A percentile compares a stretch with the other conserved stretches of the same genome.
Evolutionary conservation across 352 stramenopile genomes (phyloP).

Genomic region (Aphanomyces euteiches): DNA sequence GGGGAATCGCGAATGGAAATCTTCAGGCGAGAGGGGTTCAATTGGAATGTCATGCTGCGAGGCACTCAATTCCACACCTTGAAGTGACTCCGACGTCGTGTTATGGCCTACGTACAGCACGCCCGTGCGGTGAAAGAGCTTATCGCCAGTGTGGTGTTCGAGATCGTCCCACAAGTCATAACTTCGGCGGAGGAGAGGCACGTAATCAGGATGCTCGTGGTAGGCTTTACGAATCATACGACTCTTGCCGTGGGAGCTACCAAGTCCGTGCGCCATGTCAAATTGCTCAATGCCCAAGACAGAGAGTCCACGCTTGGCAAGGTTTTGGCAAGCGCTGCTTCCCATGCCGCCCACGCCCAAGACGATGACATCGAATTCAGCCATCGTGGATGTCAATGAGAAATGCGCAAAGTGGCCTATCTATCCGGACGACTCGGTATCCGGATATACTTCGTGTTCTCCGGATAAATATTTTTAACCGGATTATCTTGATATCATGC

Average conservation of each 20-base stretch:
- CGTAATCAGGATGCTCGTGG: constrained; percentile 60
- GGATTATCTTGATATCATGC: no score
- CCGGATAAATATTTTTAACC: no score
- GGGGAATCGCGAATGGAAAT: constrained; percentile 53
- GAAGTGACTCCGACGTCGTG: constrained; percentile 35
- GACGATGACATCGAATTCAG: constrained; percentile 48
- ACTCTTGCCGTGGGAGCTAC: constrained; percentile 71
- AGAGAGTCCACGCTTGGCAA: constrained; percentile 41
- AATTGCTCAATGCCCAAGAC: constrained; percentile 78
- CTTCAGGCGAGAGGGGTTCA: constrained; percentile 41
- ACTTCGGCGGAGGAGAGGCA: constrained; percentile 57
- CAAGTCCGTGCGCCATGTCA: constrained; percentile 50
- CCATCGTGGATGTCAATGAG: neutral
- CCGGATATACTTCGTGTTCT: neutral
- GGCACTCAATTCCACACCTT: constrained; percentile 37
- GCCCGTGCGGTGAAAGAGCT: constrained; percentile 58
- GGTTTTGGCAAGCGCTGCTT: constrained; percentile 55
- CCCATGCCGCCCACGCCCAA: constrained; percentile 65
- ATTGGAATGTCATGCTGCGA: constrained; percentile 38
- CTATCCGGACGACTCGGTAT: constrained; percentile 3
- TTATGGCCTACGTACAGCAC: constrained; percentile 49
- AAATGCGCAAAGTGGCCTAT: neutral
- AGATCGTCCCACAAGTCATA: constrained; percentile 57
- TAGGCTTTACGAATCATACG: constrained; percentile 84
- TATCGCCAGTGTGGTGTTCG: constrained; percentile 38